Conservation (phyloP, 805 yeast genomes). For the Candida berthetii region DNA sequence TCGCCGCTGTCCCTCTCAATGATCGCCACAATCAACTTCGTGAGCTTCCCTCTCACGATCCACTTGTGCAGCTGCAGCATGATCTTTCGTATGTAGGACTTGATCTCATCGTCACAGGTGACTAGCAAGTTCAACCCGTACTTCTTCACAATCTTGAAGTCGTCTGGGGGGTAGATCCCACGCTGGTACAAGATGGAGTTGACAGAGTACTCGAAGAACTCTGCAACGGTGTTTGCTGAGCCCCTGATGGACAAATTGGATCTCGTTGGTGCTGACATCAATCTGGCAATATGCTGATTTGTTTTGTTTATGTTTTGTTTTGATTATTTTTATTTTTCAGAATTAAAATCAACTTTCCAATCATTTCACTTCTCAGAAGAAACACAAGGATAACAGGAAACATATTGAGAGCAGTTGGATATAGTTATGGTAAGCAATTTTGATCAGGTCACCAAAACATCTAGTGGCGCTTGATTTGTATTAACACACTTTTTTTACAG, state of each 20-base stretch:
- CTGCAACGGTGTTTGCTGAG: constrained; percentile 72
- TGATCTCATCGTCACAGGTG: constrained; percentile 71
- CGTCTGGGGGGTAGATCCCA: constrained; percentile 85
- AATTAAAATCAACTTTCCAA: neutral
- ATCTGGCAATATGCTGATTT: no score
- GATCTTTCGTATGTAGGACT: constrained; percentile 57
- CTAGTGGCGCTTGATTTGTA: no score
- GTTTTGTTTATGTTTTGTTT: neutral
- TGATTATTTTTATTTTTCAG: neutral
- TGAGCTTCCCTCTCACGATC: constrained; percentile 65
- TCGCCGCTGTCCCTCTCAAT: constrained; percentile 61
- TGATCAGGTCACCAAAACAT: no score
- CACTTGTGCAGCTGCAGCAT: constrained; percentile 67
- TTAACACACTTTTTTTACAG: constrained; percentile 27
- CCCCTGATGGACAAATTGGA: constrained; percentile 55
- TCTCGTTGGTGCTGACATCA: constrained; percentile 25
- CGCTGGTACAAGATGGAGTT: constrained; percentile 82
- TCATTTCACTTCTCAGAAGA: no score
- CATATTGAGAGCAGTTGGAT: no score
- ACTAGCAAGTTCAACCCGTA: constrained; percentile 74
- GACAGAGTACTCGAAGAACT: constrained; percentile 77
- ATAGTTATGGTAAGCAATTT: no score
- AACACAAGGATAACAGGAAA: no score
- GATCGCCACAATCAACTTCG: constrained; percentile 67
- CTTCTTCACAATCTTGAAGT: constrained; percentile 69